Conservation (phyloP, 768 basidiomycete genomes). For the Naganishia antarctica region DNA sequence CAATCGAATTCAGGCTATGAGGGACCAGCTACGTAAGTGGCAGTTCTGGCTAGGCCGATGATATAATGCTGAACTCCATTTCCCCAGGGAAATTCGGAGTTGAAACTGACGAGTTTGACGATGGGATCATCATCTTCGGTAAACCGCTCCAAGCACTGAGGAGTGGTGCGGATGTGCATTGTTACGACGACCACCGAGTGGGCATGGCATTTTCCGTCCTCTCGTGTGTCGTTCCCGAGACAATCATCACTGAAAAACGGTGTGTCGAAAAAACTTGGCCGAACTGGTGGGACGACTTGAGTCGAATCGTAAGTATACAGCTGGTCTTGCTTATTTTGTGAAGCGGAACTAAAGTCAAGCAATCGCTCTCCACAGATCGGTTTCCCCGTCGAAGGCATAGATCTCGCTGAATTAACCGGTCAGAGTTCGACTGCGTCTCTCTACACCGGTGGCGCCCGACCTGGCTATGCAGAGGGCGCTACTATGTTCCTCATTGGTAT, state of each 20-base stretch:
- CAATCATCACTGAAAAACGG: constrained; percentile 86
- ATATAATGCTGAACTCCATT: constrained; percentile 1
- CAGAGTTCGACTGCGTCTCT: constrained; percentile 54
- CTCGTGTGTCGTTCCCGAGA: constrained; percentile 65
- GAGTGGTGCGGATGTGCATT: constrained; percentile 75
- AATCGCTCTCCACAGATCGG: constrained; percentile 63
- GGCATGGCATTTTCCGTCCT: constrained; percentile 97
- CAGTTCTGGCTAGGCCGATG: no score
- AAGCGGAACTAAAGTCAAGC: no score
- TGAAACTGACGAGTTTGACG: constrained; percentile 81
- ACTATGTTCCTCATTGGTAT: constrained; percentile 79
- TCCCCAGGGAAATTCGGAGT: constrained; percentile 84
- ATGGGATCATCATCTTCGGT: constrained; percentile 86
- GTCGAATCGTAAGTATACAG: constrained; percentile 69
- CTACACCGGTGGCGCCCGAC: constrained; percentile 26
- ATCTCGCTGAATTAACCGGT: constrained; percentile 59
- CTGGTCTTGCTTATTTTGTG: not conserved
- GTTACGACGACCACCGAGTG: constrained; percentile 97
- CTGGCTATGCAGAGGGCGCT: constrained; percentile 30
- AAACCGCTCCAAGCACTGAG: constrained; percentile 62
- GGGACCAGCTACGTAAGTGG: constrained; percentile 75
- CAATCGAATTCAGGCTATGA: constrained; percentile 93
- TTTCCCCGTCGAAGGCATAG: constrained; percentile 76
- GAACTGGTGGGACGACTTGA: constrained; percentile 98
- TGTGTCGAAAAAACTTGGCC: constrained; percentile 99